These are phyloP conservation scores for Yamadazyma sp. DNA, from an alignment of 1,139 yeast species.

Conservation along the genomic window DNA sequence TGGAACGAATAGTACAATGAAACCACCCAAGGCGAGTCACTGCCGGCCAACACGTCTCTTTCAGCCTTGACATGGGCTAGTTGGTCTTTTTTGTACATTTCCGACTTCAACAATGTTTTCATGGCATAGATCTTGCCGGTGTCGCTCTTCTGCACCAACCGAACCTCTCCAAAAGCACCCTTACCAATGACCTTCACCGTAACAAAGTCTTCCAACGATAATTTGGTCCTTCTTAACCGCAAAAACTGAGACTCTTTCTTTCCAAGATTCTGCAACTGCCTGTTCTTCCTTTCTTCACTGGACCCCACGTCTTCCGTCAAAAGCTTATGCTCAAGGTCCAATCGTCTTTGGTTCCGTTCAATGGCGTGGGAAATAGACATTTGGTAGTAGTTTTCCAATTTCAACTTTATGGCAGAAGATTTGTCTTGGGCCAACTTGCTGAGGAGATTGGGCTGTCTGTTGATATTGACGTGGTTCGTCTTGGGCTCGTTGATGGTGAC, in stretches of 20 bases:
- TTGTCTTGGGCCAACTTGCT: conserved; percentile 68
- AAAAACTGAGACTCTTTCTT: conserved; percentile 76
- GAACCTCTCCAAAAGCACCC: conserved; percentile 85
- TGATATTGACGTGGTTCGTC: conserved; percentile 46
- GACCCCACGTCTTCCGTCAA: conserved; percentile 58
- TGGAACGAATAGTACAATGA: conserved; percentile 79
- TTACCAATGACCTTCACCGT: conserved; percentile 84
- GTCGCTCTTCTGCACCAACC: conserved; percentile 78
- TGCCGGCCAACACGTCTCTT: conserved; percentile 81
- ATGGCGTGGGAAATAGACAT: conserved; percentile 79
- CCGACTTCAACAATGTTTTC: conserved; percentile 76
- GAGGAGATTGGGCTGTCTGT: conserved; percentile 80
- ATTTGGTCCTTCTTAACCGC: conserved; percentile 71
- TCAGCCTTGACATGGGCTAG: conserved; percentile 84
- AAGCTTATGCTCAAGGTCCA: conserved; percentile 67
- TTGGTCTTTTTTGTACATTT: conserved; percentile 83
- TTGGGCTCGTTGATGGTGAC: conserved; percentile 4
- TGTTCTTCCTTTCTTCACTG: conserved; percentile 70
- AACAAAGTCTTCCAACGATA: conserved; percentile 70
- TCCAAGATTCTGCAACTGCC: conserved; percentile 71
- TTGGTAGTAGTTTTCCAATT: conserved; percentile 72
- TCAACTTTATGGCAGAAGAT: conserved; percentile 70
- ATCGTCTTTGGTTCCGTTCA: conserved; percentile 75
- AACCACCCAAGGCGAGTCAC: conserved; percentile 87
- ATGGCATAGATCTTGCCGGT: conserved; percentile 84